Evolutionary conservation across 73 alveolate species (phyloP).

Genomic region (Blepharisma japonicum): DNA sequence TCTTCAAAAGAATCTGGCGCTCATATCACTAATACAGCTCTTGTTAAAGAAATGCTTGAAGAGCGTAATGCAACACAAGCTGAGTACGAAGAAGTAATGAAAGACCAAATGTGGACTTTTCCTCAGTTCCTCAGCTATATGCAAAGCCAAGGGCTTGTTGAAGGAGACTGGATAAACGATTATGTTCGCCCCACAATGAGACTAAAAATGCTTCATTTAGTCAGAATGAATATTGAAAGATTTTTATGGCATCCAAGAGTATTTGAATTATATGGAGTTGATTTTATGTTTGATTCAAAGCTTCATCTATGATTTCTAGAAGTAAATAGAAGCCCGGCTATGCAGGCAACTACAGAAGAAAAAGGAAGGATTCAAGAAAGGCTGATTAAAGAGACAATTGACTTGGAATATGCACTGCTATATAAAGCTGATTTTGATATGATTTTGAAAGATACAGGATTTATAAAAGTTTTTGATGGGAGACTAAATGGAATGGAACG

Average conservation of each 20-base stretch:
- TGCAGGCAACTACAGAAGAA: conserved; percentile 44
- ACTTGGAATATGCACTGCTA: conserved; percentile 20
- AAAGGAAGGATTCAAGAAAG: conserved; percentile 30
- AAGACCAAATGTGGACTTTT: conserved; percentile 30
- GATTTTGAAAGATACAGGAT: not conserved
- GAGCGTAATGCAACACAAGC: not conserved
- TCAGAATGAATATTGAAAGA: not conserved
- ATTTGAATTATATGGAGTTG: conserved; percentile 37
- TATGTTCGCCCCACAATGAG: conserved; percentile 11
- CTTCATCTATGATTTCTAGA: conserved; percentile 36
- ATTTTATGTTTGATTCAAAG: conserved; percentile 34
- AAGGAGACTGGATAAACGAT: conserved; percentile 19
- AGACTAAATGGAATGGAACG: not conserved
- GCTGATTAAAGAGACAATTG: conserved; percentile 25
- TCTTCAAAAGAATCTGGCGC: conserved; percentile 21
- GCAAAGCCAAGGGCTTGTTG: not conserved
- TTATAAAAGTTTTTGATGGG: not conserved
- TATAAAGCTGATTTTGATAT: conserved; percentile 6
- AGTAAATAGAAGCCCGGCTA: conserved; percentile 40
- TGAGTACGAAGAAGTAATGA: conserved; percentile 14
- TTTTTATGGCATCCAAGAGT: conserved; percentile 31
- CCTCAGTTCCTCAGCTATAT: not conserved
- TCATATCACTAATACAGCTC: conserved; percentile 38
- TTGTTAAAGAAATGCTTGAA: conserved; percentile 29
- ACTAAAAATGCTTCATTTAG: conserved; percentile 11